A percentile compares a stretch with the other conserved stretches of the same genome.
Conservation (phyloP, 306 rosid species). For the Argentina anserina region DNA sequence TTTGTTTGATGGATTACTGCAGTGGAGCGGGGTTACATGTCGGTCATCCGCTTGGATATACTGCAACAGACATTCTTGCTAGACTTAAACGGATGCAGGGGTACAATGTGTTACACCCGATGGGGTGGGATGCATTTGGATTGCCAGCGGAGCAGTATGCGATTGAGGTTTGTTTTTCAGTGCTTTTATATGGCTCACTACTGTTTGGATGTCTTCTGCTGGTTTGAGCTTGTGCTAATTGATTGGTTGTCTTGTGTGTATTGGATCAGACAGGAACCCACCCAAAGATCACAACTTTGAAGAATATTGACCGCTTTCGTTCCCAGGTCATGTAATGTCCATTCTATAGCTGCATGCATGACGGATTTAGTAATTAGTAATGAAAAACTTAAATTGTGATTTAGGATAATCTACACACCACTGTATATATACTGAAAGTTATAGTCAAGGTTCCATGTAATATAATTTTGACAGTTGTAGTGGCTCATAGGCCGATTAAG, state of each 20-base stretch:
- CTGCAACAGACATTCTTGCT: slow-evolving; percentile 91
- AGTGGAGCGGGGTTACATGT: slow-evolving; percentile 97
- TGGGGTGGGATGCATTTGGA: slow-evolving; percentile 99
- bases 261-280: slow-evolving; percentile 92
- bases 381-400: background rate
- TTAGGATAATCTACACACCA: slow-evolving; percentile 2
- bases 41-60: slow-evolving; percentile 95
- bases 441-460: background rate
- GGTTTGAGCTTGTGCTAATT: slow-evolving; percentile 2
- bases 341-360: background rate
- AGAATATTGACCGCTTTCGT: slow-evolving; percentile 81
- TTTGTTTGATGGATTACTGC: slow-evolving; percentile 23
- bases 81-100: slow-evolving; percentile 90
- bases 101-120: slow-evolving; percentile 86
- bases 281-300: slow-evolving; percentile 77
- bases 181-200: slow-evolving; percentile 13
- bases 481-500: background rate
- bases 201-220: background rate
- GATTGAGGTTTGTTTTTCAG: slow-evolving; percentile 59
- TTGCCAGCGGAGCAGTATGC: slow-evolving; percentile 99
- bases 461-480: background rate
- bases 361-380: background rate
- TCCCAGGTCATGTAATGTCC: slow-evolving; percentile 57
- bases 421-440: background rate
- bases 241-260: slow-evolving; percentile 15